Conservation (phyloP, 2,329 filamentous ascomycete species). For the Hymenoscyphus fraxineus region DNA sequence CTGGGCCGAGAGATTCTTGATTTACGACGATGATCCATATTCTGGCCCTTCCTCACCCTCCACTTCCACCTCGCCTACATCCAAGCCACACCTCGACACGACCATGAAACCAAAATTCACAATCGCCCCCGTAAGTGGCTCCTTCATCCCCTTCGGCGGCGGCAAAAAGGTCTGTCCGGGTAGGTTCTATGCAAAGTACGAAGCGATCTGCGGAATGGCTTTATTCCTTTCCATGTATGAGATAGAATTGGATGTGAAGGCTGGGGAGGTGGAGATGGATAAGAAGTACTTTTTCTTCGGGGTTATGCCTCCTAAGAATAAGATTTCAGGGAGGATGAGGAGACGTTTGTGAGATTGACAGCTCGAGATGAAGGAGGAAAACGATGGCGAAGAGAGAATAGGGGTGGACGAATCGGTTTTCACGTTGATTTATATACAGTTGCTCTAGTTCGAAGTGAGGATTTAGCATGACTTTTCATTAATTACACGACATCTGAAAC, state of each 20-base stretch:
- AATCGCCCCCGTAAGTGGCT: conserved; percentile 30
- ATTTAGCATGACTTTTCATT: not conserved
- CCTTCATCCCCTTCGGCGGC: conserved; percentile 38
- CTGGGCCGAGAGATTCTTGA: conserved; percentile 34
- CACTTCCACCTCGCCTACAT: not conserved
- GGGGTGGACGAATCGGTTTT: not conserved
- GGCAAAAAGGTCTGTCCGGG: conserved; percentile 37
- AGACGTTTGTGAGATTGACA: conserved; percentile 3
- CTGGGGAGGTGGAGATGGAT: conserved; percentile 13
- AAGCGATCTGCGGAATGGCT: conserved; percentile 34
- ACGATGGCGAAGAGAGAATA: not conserved
- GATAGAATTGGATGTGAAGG: conserved; percentile 28
- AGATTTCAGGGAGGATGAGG: conserved; percentile 20
- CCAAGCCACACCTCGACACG: not conserved
- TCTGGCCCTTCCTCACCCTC: conserved; percentile 21
- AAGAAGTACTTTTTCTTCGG: conserved; percentile 24
- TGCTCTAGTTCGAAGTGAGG: not conserved
- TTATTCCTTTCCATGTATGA: conserved; percentile 35
- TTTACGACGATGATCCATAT: conserved; percentile 25
- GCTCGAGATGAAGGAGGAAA: too few relatives aligned
- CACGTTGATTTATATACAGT: not conserved
- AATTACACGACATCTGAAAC: too few relatives aligned
- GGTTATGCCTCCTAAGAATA: conserved; percentile 21
- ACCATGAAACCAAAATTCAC: conserved; percentile 24
- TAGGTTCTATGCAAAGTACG: conserved; percentile 37